These are phyloP conservation scores for Byssochlamys sp. DNA, from an alignment of 2,329 filamentous ascomycete species.

Conservation along the genomic window DNA sequence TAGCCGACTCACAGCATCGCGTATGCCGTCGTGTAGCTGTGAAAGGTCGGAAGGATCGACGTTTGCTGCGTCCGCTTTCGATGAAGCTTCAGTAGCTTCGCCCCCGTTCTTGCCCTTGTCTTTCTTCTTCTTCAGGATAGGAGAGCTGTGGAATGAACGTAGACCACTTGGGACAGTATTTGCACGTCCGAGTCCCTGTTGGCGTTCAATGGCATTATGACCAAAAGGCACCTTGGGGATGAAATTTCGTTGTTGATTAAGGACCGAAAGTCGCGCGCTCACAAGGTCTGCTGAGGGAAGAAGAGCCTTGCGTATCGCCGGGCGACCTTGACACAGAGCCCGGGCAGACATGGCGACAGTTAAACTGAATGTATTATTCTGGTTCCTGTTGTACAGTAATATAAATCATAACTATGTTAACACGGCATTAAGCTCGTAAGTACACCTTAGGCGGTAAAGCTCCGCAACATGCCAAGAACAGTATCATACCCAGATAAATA, in stretches of 20 bases:
- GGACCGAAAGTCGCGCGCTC: neutral
- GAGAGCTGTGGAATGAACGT: conserved; percentile 35
- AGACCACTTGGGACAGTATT: neutral
- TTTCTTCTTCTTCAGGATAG: conserved; percentile 42
- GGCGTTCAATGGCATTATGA: neutral
- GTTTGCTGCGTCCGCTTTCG: conserved; percentile 21
- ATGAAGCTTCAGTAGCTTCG: conserved; percentile 20
- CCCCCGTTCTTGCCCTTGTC: conserved; percentile 43
- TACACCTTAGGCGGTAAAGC: no score
- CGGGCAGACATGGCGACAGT: neutral
- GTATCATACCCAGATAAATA: no score
- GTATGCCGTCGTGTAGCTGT: conserved; percentile 47
- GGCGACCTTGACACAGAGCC: neutral
- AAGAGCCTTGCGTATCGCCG: neutral
- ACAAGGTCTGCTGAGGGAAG: neutral
- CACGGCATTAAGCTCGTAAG: no score
- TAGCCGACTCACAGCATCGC: conserved; percentile 46
- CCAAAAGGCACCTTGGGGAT: neutral
- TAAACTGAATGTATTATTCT: neutral
- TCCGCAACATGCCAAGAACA: no score
- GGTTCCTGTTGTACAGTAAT: no score
- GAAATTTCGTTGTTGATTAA: neutral
- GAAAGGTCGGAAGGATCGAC: conserved; percentile 54
- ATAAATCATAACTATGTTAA: no score
- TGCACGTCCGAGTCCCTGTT: neutral